phyloP scores from a whole-genome alignment of 805 yeast species.

The Saccharomycopsis guyanensis region DNA sequence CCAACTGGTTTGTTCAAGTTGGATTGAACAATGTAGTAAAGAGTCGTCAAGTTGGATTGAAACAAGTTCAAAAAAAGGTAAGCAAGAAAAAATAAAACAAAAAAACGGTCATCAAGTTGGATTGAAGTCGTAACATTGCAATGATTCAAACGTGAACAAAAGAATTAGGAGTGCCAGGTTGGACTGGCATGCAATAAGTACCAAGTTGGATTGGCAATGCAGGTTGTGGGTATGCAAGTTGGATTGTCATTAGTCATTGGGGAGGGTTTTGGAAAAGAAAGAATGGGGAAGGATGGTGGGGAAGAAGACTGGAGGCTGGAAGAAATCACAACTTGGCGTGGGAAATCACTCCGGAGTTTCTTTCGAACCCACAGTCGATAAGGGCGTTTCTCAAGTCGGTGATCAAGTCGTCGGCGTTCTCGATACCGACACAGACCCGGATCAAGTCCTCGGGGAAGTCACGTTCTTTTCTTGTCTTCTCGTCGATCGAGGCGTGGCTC shows the following conservation, averaged over 20 bases:
- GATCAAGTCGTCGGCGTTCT: conserved; percentile 70
- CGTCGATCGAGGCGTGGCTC: conserved; percentile 96
- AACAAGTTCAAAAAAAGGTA: background rate
- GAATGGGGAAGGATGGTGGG: too few relatives aligned
- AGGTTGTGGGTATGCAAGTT: conserved; percentile 5
- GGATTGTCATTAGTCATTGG: conserved; percentile 13
- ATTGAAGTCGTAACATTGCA: background rate
- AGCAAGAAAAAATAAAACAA: background rate
- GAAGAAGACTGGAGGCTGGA: too few relatives aligned
- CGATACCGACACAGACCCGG: conserved; percentile 88
- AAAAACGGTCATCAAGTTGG: background rate
- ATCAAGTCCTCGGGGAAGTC: conserved; percentile 89
- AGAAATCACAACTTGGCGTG: too few relatives aligned
- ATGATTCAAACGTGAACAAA: too few relatives aligned
- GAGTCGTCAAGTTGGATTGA: conserved; percentile 15
- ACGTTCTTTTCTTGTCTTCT: conserved; percentile 77
- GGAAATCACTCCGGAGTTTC: too few relatives aligned
- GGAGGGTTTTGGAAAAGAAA: too few relatives aligned
- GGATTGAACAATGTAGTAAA: conserved; percentile 1
- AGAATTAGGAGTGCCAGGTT: background rate
- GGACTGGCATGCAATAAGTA: background rate
- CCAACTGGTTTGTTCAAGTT: conserved; percentile 5
- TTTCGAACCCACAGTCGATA: conserved; percentile 7
- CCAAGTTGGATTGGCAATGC: conserved; percentile 11
- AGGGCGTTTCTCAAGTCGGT: conserved; percentile 66